Conservation (phyloP, 495 filamentous ascomycete genomes). For the Aspergillus haitiensis region DNA sequence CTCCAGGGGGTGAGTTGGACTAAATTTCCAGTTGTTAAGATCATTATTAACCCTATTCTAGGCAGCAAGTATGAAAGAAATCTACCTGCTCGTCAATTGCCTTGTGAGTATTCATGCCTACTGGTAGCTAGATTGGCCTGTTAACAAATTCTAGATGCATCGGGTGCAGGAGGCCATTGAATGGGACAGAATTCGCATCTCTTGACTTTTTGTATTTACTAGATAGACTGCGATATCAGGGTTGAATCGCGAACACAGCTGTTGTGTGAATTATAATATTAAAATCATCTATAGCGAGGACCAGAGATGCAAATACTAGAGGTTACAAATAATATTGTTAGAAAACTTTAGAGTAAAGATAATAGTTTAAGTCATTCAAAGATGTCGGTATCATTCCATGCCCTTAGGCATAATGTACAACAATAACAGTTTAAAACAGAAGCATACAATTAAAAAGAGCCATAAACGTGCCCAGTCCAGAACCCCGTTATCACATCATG, state of each 20-base stretch:
- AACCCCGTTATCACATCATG: conserved; percentile 89
- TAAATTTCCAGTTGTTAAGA: not conserved
- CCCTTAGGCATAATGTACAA: conserved; percentile 92
- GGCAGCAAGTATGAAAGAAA: conserved; percentile 97
- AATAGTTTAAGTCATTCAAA: conserved; percentile 18
- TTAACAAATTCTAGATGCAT: conserved; percentile 19
- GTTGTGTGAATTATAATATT: too few relatives aligned
- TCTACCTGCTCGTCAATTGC: conserved; percentile 71
- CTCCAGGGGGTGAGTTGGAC: conserved; percentile 81
- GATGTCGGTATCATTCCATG: conserved; percentile 56
- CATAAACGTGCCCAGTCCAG: conserved; percentile 74
- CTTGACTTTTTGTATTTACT: not conserved
- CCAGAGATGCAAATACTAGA: too few relatives aligned
- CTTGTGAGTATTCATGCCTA: conserved; percentile 62
- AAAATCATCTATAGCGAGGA: too few relatives aligned
- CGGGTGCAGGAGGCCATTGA: conserved; percentile 12
- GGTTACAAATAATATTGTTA: too few relatives aligned
- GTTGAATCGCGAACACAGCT: too few relatives aligned
- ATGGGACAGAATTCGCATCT: not conserved
- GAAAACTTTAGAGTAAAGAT: not conserved
- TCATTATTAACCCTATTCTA: conserved; percentile 39
- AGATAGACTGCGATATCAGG: not conserved
- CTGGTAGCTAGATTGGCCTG: not conserved
- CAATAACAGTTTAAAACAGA: conserved; percentile 68
- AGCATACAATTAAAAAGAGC: conserved; percentile 67